Base-by-base conservation (phyloP, 1,284 basidiomycete genomes). In the Marasmius tenuissimus region DNA sequence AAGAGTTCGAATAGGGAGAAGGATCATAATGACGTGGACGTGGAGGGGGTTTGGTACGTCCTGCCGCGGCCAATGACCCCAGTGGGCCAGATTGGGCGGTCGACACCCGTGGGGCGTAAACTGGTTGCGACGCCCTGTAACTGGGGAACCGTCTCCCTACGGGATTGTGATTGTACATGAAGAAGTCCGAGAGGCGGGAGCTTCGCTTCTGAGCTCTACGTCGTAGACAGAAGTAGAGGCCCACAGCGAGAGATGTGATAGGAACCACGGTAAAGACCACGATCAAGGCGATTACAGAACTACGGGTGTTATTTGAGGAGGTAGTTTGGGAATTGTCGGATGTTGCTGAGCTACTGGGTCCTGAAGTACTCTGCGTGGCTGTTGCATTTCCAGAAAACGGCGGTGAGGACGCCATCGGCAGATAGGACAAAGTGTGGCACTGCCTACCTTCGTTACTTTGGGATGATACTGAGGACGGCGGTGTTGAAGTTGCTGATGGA, bases 221-320 rank as follows among this genome's bases (percentile, higher is more conserved):
- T 12, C 67, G 64, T 16, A 58, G 37, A 53, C 60, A 66, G 56
- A 69, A 63, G 48, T 66, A 58, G 37, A 67, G 35, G 22, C 65
- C 66, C 39, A 65, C 35, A 18, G 61, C 22, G 27, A 67, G 59
- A 34, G 65, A 66, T 14, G 59, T 48, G 9, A 65, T 53, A n/a
- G 57, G 63, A 33, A 67, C 51, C 18, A 64, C 18, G n/a, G 59
- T 53, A 14, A 67, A 57, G 38, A 64, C 54, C 22, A 54, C 51
- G 52, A 67, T 64, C 34, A 66, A 45, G 6, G 65, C 63, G 16
- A 67, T 63, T 10, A 69, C 37, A 38, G 68, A 61, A 20, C 42
- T 62, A 9, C 51, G 57, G 14, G 54, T 58, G 38, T 42, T 40
- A n/a, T 8, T 55, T 22, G 54, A 39, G 34, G 48, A 38, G 20